Evolutionary conservation across 371 early-diverging fungal species (phyloP).

Genomic region (Mortierella sp.): DNA sequence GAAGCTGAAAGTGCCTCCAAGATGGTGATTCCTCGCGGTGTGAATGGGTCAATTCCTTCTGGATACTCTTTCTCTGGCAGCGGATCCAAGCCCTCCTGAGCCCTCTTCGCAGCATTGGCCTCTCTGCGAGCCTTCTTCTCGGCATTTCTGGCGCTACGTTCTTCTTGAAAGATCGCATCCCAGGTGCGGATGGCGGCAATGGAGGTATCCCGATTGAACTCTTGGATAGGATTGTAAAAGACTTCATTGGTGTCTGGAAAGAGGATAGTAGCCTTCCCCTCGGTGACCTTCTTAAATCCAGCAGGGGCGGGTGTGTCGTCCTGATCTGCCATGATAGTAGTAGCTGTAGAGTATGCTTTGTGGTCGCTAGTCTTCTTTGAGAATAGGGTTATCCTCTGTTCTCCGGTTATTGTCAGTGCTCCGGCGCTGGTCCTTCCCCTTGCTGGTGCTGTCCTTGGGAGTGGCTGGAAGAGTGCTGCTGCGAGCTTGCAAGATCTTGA

Average conservation of each 20-base stretch:
- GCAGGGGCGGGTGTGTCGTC: constrained; percentile 32
- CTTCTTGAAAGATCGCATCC: constrained; percentile 76
- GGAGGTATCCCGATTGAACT: constrained; percentile 64
- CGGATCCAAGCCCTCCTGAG: constrained; percentile 44
- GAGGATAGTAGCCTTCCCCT: constrained; percentile 89
- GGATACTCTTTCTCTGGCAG: constrained; percentile 36
- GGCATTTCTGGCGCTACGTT: constrained; percentile 58
- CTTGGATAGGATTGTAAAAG: constrained; percentile 99
- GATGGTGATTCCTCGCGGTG: constrained; percentile 71
- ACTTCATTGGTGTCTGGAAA: constrained; percentile 93
- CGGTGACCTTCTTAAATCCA: constrained; percentile 70
- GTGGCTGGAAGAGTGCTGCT: too few species aligned
- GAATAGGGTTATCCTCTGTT: too few species aligned
- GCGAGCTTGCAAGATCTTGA: too few species aligned
- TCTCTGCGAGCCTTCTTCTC: constrained; percentile 55
- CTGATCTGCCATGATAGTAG: constrained; percentile 26
- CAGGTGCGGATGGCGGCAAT: constrained; percentile 93
- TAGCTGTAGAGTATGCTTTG: not conserved
- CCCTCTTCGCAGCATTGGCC: constrained; percentile 48
- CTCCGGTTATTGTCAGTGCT: too few species aligned
- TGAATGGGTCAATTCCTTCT: constrained; percentile 22
- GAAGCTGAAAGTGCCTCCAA: constrained; percentile 99
- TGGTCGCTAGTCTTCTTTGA: too few species aligned
- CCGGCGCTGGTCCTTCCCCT: too few species aligned
- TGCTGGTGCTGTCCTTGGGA: too few species aligned